phyloP scores from a whole-genome alignment of 257 asterid species.

The Jacaranda mimosifolia region DNA sequence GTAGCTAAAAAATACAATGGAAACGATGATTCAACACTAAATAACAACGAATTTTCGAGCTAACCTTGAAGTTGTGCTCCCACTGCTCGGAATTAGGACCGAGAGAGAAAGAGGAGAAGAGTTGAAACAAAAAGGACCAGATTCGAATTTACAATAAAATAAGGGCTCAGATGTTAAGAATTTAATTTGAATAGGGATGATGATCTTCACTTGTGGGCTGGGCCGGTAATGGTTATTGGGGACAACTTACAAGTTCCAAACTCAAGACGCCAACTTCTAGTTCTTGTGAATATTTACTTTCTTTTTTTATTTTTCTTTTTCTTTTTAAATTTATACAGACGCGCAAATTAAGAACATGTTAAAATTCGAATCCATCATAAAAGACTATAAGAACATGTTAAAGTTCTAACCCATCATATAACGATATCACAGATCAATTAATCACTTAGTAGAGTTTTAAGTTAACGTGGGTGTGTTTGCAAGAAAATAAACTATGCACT shows the following conservation, averaged over 20 bases:
- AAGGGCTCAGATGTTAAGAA: slow-evolving; percentile 3
- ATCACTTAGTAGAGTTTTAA: no score
- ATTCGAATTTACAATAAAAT: background rate
- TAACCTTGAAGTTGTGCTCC: slow-evolving; percentile 32
- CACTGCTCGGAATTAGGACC: slow-evolving; percentile 19
- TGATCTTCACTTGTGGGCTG: background rate
- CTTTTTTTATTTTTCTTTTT: no score
- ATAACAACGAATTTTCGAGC: slow-evolving; percentile 6
- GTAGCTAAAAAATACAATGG: background rate
- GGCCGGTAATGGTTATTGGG: background rate
- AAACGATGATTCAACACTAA: background rate
- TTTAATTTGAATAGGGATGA: background rate
- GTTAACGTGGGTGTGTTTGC: no score
- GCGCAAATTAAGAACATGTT: no score
- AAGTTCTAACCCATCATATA: no score
- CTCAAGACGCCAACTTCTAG: background rate
- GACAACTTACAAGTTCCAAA: slow-evolving; percentile 5
- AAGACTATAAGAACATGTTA: no score
- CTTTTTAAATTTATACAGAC: background rate
- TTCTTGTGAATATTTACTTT: background rate
- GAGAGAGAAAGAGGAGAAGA: background rate
- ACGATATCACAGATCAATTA: no score
- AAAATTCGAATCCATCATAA: no score
- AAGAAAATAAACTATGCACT: no score
- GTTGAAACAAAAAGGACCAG: background rate